A percentile compares a stretch with the other conserved stretches of the same genome.
These are phyloP conservation scores for Hypoxylon sp. DNA, from an alignment of 2,329 filamentous ascomycete genomes.

Conservation along the genomic window DNA sequence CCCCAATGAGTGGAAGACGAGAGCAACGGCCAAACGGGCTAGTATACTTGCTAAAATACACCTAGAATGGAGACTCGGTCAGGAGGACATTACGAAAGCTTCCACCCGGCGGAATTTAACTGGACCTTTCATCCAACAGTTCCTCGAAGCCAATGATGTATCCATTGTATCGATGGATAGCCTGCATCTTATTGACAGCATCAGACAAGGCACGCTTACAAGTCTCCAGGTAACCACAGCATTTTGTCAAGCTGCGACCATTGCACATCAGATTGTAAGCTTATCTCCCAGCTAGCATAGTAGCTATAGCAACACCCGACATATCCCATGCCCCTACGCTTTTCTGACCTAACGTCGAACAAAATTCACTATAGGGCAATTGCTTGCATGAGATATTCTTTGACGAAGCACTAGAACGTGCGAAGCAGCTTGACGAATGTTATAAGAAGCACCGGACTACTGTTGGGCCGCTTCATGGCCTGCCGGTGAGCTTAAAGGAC, in stretches of 20 bases:
- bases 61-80: conserved; percentile 16
- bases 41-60: conserved; percentile 12
- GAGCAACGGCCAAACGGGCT: conserved; percentile 7
- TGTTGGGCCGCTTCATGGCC: conserved; percentile 58
- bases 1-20: conserved; percentile 7
- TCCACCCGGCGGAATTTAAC: conserved; percentile 10
- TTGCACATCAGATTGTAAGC: conserved; percentile 61
- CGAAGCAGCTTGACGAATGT: conserved; percentile 60
- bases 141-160: conserved; percentile 2
- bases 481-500: conserved; percentile 50
- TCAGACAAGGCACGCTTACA: conserved; percentile 32
- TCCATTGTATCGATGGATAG: conserved; percentile 24
- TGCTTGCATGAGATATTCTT: conserved; percentile 53
- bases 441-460: conserved; percentile 56
- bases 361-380: conserved; percentile 39
- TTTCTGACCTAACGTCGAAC: not conserved
- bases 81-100: conserved; percentile 7
- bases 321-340: not conserved
- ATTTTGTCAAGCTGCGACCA: conserved; percentile 64
- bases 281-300: conserved; percentile 21
- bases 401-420: conserved; percentile 53
- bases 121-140: conserved; percentile 23
- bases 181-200: conserved; percentile 3
- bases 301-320: not conserved
- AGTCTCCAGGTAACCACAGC: conserved; percentile 50